Conservation (phyloP, 805 yeast genomes). For the Schizosaccharomyces cryophilus region DNA sequence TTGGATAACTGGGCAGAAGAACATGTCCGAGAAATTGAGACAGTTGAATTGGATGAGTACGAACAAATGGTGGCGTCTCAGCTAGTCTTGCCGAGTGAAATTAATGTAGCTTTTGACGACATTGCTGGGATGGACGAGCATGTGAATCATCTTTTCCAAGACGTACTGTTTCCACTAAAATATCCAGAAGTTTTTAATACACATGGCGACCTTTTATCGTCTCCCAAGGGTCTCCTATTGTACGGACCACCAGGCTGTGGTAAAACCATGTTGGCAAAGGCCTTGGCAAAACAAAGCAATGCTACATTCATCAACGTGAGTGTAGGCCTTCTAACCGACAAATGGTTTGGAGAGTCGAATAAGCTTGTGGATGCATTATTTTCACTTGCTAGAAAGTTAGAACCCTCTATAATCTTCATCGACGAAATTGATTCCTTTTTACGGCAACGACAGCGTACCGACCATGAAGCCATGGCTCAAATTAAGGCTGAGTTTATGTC, state of each 20-base stretch:
- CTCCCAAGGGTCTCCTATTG: constrained; percentile 79
- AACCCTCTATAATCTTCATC: constrained; percentile 82
- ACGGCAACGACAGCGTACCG: constrained; percentile 58
- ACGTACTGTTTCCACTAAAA: constrained; percentile 68
- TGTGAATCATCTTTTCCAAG: constrained; percentile 64
- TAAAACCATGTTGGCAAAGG: constrained; percentile 82
- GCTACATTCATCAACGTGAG: constrained; percentile 80
- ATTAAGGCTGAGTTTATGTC: constrained; percentile 94
- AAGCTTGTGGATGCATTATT: constrained; percentile 75
- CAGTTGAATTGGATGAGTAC: constrained; percentile 35
- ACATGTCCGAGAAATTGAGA: neutral
- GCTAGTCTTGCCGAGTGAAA: constrained; percentile 66
- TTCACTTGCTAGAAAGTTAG: constrained; percentile 77
- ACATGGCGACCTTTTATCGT: constrained; percentile 19
- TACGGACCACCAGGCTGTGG: constrained; percentile 99
- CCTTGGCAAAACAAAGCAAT: constrained; percentile 85
- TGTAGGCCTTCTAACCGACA: constrained; percentile 87
- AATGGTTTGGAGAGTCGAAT: constrained; percentile 93
- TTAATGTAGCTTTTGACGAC: constrained; percentile 49
- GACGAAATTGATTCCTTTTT: constrained; percentile 94
- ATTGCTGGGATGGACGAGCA: constrained; percentile 74
- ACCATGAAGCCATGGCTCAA: constrained; percentile 88
- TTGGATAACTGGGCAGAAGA: neutral
- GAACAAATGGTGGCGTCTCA: constrained; percentile 56
- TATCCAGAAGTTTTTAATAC: constrained; percentile 9